A percentile compares a stretch with the other conserved stretches of the same genome.
These are phyloP conservation scores for Colletotrichum sp. DNA, from an alignment of 2,329 filamentous ascomycete species.

Conservation along the genomic window DNA sequence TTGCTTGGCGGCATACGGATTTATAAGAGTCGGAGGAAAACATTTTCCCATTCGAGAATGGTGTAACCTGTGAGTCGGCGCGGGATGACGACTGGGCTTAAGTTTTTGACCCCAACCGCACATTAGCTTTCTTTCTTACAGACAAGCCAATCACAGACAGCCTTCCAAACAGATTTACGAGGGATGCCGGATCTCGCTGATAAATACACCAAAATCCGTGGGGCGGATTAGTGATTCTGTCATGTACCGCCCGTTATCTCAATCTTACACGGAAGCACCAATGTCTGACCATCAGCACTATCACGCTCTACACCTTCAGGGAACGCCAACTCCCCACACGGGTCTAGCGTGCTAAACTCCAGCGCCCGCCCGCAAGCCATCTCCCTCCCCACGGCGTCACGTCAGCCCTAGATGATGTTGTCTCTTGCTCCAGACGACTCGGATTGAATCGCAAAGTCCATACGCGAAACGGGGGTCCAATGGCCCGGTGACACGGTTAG, in stretches of 20 bases:
- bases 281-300: neutral
- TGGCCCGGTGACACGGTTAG: neutral
- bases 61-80: neutral
- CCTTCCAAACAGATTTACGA: neutral
- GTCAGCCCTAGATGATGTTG: neutral
- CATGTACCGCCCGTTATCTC: neutral
- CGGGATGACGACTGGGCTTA: neutral
- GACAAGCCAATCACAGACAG: neutral
- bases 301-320: neutral
- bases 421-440: neutral
- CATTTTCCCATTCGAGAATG: neutral
- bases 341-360: neutral
- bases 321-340: neutral
- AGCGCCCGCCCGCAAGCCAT: conserved; percentile 7
- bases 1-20: neutral
- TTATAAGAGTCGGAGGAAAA: neutral
- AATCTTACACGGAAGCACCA: neutral
- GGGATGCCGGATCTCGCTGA: conserved; percentile 4
- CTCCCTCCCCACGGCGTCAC: neutral
- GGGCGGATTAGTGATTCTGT: neutral
- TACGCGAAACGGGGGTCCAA: neutral
- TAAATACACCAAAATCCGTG: conserved; percentile 5
- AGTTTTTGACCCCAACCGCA: neutral
- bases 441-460: neutral
- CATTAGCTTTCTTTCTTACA: neutral